These are phyloP conservation scores for Fraxinus platypoda DNA, from an alignment of 305 asterid species.

Conservation along the genomic window DNA sequence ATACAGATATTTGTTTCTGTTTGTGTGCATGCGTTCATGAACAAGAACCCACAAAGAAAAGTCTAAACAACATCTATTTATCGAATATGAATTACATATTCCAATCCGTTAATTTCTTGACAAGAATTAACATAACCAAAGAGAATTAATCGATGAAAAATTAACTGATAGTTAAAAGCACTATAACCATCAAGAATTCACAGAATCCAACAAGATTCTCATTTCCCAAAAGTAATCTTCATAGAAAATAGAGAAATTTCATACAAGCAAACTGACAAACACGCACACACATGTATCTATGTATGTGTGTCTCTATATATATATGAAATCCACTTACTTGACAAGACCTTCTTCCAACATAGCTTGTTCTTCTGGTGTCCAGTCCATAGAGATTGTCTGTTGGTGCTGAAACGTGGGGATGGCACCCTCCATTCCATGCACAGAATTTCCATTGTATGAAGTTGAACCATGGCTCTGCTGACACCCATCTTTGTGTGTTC, in stretches of 20 bases:
- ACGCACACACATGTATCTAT: neutral
- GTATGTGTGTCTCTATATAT: neutral
- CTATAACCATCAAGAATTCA: constrained; percentile 10
- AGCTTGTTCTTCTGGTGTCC: constrained; percentile 83
- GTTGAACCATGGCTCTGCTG: constrained; percentile 27
- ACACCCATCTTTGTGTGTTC: constrained; percentile 37
- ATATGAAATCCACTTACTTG: constrained; percentile 39
- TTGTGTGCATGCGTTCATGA: constrained; percentile 7
- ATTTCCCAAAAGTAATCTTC: constrained; percentile 2
- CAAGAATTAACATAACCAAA: neutral
- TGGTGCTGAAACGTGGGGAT: constrained; percentile 71
- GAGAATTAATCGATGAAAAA: neutral
- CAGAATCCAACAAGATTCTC: neutral
- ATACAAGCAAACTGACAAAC: neutral
- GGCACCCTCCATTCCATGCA: constrained; percentile 55
- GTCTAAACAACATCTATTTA: neutral
- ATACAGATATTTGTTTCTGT: neutral
- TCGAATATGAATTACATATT: neutral
- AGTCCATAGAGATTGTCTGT: constrained; percentile 75
- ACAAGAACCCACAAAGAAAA: constrained; percentile 16
- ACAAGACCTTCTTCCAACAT: constrained; percentile 62
- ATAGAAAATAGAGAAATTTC: neutral
- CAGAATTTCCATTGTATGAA: constrained; percentile 37
- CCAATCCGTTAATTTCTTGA: neutral
- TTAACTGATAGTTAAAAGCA: neutral